Base-by-base conservation (phyloP, 345 rosid species). In the Salix arbutifolia region DNA sequence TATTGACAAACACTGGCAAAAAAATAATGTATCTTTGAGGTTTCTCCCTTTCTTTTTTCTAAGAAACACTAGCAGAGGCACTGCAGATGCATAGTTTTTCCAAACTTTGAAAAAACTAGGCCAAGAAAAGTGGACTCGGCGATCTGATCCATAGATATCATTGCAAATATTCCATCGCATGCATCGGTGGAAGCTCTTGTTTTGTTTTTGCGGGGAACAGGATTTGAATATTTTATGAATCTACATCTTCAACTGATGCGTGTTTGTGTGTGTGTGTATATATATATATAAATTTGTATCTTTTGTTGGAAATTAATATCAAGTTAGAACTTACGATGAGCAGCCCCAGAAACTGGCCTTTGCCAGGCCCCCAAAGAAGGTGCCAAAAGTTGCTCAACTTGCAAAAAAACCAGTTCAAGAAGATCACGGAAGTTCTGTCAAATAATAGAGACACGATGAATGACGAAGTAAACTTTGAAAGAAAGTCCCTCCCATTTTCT, bases 401-500 rank as follows among this genome's bases (percentile, higher is more conserved):
- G 83, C 74, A 62, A 42, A 28, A 13, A 72, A 62, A 48, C 44
- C 38, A 14, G 52, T 46, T 26, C 25, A 67, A 37, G 35, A 35
- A 40, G 46, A 69, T 71, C 65, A 26, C 46, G 75, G 67, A 61
- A 33, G 70, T 26, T 56, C 31, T 77, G 84, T 75, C 52, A 23
- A 71, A 16, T 31, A 31, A 31, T 16, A 71, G 23, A 38, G 70
- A 69, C 14, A n/a, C 25, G 52, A 56, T 13, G 8, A 17, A 35
- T 62, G 50, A 37, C 70, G 46, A 75, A 23, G 69, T 9, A 70
- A 52, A 25, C 72, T 19, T 2, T 14, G 30, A 46, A 10, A 38
- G 74, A 64, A 67, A 53, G 75, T 48, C 64, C 68, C 28, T 81
- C 62, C 72, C 73, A 69, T 75, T 76, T 50, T 75, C 38, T 31